Percentiles rank a stretch among this genome's conserved stretches.
Evolutionary conservation across 208 protist genomes (phyloP).

Genomic region (Naegleria lovaniensis): DNA sequence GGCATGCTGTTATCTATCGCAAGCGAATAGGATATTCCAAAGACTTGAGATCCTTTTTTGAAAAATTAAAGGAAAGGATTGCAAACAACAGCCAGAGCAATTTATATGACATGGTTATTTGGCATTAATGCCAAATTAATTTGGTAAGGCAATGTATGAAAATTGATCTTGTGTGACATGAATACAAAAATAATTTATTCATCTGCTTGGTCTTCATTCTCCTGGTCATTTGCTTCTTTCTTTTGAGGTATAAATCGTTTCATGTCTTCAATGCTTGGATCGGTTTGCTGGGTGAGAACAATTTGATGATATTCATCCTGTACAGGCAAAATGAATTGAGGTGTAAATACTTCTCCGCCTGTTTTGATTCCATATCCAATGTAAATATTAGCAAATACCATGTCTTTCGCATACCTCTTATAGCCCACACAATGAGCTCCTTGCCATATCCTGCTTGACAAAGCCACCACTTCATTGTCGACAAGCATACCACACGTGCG

Average conservation of each 20-base stretch:
- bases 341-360: neutral
- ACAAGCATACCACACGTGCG: neutral
- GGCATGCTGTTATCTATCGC: too few relatives aligned
- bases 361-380: constrained; percentile 2
- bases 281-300: neutral
- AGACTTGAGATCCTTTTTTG: too few relatives aligned
- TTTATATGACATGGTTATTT: too few relatives aligned
- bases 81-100: too few relatives aligned
- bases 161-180: too few relatives aligned
- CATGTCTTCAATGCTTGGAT: neutral
- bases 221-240: neutral
- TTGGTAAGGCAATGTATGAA: too few relatives aligned
- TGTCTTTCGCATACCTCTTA: neutral
- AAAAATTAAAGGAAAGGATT: too few relatives aligned
- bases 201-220: neutral
- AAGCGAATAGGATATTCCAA: too few relatives aligned
- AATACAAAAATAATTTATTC: neutral
- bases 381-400: neutral
- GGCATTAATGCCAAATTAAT: too few relatives aligned
- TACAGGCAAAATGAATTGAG: neutral
- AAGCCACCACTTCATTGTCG: neutral
- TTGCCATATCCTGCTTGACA: neutral
- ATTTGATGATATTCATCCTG: neutral
- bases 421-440: neutral
- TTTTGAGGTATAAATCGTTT: neutral